These are phyloP conservation scores for Pisolithus albus DNA, from an alignment of 768 basidiomycete genomes.

Conservation along the genomic window DNA sequence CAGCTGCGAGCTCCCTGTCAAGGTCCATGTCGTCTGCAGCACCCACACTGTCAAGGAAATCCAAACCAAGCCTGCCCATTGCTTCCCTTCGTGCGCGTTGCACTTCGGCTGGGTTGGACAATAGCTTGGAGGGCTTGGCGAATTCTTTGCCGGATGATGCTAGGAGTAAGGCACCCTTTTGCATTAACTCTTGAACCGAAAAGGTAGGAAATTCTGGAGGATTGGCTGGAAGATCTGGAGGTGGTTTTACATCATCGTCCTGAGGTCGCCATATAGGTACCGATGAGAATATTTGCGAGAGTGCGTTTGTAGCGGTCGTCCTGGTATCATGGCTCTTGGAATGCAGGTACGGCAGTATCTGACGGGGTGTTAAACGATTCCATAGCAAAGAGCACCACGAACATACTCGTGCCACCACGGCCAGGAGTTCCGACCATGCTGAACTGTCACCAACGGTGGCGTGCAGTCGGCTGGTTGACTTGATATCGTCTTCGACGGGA, in stretches of 20 bases:
- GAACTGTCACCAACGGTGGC: conserved; percentile 54
- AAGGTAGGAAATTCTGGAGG: conserved; percentile 65
- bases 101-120: conserved; percentile 70
- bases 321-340: conserved; percentile 92
- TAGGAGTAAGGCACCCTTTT: conserved; percentile 72
- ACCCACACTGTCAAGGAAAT: conserved; percentile 72
- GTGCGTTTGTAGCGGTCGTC: conserved; percentile 78
- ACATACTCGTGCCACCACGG: conserved; percentile 82
- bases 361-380: conserved; percentile 1
- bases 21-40: conserved; percentile 75
- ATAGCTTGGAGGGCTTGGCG: conserved; percentile 60
- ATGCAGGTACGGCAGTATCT: conserved; percentile 89
- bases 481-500: conserved; percentile 71
- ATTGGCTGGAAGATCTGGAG: conserved; percentile 20
- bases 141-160: conserved; percentile 96
- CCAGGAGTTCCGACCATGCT: conserved; percentile 87
- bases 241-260: conserved; percentile 19
- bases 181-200: conserved; percentile 68
- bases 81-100: conserved; percentile 85
- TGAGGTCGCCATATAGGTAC: conserved; percentile 70
- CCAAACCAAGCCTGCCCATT: conserved; percentile 80
- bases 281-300: conserved; percentile 80
- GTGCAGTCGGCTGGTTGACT: conserved; percentile 50
- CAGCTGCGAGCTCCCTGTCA: conserved; percentile 71
- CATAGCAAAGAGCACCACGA: not conserved